These are phyloP conservation scores for Microcera coccophila DNA, from an alignment of 2,329 filamentous ascomycete genomes.

Conservation along the genomic window DNA sequence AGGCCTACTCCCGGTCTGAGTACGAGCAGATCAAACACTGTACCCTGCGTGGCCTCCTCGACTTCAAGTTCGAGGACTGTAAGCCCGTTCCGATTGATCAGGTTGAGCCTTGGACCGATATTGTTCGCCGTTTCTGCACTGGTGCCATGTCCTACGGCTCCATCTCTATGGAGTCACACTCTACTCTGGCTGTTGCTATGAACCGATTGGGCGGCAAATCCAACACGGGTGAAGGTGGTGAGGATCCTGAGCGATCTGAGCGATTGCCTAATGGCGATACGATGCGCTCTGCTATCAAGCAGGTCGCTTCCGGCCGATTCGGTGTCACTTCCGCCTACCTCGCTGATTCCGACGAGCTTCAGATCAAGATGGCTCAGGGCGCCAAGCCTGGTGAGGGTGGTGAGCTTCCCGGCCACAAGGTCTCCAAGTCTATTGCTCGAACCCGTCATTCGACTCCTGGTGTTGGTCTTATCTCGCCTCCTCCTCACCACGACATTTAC, in stretches of 20 bases:
- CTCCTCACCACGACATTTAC: constrained; percentile 97
- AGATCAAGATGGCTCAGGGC: constrained; percentile 99
- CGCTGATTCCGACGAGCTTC: constrained; percentile 89
- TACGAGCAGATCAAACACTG: constrained; percentile 97
- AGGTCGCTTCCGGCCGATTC: constrained; percentile 92
- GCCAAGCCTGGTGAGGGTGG: constrained; percentile 97
- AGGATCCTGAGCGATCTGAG: constrained; percentile 86
- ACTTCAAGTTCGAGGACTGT: constrained; percentile 91
- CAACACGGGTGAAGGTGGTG: constrained; percentile 95
- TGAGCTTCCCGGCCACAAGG: constrained; percentile 95
- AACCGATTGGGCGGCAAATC: constrained; percentile 95
- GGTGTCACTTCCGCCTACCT: constrained; percentile 94
- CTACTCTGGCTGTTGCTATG: constrained; percentile 92
- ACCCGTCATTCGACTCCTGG: constrained; percentile 95
- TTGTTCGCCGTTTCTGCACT: constrained; percentile 92
- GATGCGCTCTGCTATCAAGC: constrained; percentile 96
- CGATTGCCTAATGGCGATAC: constrained; percentile 88
- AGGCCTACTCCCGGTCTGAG: constrained; percentile 88
- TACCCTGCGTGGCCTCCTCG: constrained; percentile 86
- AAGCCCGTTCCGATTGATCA: constrained; percentile 88
- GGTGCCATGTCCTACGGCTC: constrained; percentile 98
- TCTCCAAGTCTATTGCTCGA: constrained; percentile 87
- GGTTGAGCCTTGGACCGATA: constrained; percentile 97
- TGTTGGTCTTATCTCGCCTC: constrained; percentile 92
- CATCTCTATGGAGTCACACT: constrained; percentile 98